Evolutionary conservation across 306 rosid species (phyloP).

Genomic region (Castanospermum australe): DNA sequence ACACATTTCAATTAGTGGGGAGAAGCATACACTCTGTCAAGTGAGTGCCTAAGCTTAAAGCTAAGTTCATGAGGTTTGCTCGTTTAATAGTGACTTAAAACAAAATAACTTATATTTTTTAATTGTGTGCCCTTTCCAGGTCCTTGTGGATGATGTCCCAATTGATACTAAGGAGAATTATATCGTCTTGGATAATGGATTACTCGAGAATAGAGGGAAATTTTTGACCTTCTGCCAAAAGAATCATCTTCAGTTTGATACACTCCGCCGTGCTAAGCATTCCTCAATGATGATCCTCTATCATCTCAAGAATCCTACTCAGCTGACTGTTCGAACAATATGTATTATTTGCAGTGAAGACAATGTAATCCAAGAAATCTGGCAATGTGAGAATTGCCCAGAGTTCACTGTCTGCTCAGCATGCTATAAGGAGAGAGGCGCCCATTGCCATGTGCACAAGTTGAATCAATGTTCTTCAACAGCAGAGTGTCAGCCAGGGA

Average conservation of each 20-base stretch:
- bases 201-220: constrained; percentile 40
- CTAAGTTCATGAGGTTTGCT: neutral
- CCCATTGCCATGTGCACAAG: constrained; percentile 41
- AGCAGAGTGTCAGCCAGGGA: neutral
- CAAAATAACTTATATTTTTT: neutral
- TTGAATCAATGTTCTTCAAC: constrained; percentile 34
- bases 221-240: constrained; percentile 54
- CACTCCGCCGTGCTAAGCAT: constrained; percentile 69
- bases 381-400: constrained; percentile 49
- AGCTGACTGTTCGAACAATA: neutral
- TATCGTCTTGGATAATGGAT: constrained; percentile 31
- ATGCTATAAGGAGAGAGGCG: constrained; percentile 45
- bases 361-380: constrained; percentile 22
- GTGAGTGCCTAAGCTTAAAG: constrained; percentile 32
- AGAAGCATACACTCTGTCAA: constrained; percentile 44
- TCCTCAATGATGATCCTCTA: constrained; percentile 61
- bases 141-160: constrained; percentile 31
- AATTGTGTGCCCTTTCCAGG: constrained; percentile 38
- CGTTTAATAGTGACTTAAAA: neutral
- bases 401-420: constrained; percentile 40
- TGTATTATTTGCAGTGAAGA: constrained; percentile 44
- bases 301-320: constrained; percentile 32
- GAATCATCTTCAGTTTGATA: constrained; percentile 54
- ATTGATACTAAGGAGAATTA: constrained; percentile 49
- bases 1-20: constrained; percentile 42